Evolutionary conservation across 345 rosid species (phyloP).

Genomic region (Brassica juncea): DNA sequence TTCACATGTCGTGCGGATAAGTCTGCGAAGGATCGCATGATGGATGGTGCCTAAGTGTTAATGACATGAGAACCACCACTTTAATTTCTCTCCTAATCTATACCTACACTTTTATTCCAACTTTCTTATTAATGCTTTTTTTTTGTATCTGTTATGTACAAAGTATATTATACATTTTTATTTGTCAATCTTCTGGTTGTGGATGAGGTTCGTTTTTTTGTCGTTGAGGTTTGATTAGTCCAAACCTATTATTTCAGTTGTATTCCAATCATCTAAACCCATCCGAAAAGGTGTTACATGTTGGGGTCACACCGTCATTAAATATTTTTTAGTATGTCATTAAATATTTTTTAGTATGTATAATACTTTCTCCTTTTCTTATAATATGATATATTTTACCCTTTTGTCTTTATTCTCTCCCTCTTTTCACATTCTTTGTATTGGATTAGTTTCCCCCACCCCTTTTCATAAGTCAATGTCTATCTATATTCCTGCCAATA

Average conservation of each 20-base stretch:
- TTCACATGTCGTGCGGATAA: slow-evolving; percentile 29
- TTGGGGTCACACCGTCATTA: slow-evolving; percentile 1
- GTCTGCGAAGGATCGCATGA: slow-evolving; percentile 24
- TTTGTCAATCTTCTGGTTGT: slow-evolving; percentile 8
- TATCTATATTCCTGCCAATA: slow-evolving; percentile 25
- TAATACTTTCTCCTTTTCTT: neutral
- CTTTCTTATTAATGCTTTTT: neutral
- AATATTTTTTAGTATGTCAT: too few relatives aligned
- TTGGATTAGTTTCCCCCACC: slow-evolving; percentile 24
- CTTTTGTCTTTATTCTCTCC: slow-evolving; percentile 35
- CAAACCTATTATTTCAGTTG: slow-evolving; percentile 13
- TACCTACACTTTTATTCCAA: slow-evolving; percentile 7
- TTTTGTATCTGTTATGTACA: neutral
- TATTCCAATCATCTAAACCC: slow-evolving; percentile 34
- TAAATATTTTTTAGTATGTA: neutral
- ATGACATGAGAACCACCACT: slow-evolving; percentile 41
- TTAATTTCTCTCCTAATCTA: neutral
- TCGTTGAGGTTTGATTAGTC: slow-evolving; percentile 21
- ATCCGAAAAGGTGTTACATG: slow-evolving; percentile 18
- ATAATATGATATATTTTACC: slow-evolving; percentile 18
- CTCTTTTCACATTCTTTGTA: slow-evolving; percentile 19
- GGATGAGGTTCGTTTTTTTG: slow-evolving; percentile 23
- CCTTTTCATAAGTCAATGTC: slow-evolving; percentile 27
- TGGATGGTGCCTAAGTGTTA: slow-evolving; percentile 32
- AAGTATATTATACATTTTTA: neutral